Evolutionary conservation across 257 asterid species (phyloP).

Genomic region (Solanum ossicruentum): DNA sequence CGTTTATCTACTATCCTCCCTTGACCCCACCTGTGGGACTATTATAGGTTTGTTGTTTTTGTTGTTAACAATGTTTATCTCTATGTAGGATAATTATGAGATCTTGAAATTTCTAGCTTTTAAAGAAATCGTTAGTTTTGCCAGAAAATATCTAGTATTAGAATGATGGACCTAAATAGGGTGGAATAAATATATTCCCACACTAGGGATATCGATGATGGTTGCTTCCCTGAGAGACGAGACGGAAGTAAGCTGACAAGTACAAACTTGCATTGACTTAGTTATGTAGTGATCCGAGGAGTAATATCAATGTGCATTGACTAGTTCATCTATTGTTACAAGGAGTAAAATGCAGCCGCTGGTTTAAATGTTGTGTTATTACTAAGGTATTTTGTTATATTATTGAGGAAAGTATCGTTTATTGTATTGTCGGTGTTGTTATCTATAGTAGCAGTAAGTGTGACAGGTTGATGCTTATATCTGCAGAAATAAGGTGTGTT

Average conservation of each 20-base stretch:
- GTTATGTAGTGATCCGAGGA: neutral
- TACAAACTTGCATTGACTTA: neutral
- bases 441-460: neutral
- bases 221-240: neutral
- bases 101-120: neutral
- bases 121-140: neutral
- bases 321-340: neutral
- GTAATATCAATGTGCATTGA: neutral
- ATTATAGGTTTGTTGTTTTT: neutral
- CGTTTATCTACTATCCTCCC: neutral
- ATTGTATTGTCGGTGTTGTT: neutral
- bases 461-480: neutral
- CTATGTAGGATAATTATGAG: neutral
- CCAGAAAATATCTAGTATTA: neutral
- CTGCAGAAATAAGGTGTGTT: slow-evolving; percentile 9
- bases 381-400: neutral
- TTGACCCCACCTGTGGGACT: neutral
- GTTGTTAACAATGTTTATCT: neutral
- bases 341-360: neutral
- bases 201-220: neutral
- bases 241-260: neutral
- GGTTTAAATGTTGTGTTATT: neutral
- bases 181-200: neutral
- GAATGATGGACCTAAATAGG: neutral
- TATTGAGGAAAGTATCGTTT: neutral